phyloP scores from a whole-genome alignment of 2,329 filamentous ascomycete genomes.

The Colletotrichum eremochloae region DNA sequence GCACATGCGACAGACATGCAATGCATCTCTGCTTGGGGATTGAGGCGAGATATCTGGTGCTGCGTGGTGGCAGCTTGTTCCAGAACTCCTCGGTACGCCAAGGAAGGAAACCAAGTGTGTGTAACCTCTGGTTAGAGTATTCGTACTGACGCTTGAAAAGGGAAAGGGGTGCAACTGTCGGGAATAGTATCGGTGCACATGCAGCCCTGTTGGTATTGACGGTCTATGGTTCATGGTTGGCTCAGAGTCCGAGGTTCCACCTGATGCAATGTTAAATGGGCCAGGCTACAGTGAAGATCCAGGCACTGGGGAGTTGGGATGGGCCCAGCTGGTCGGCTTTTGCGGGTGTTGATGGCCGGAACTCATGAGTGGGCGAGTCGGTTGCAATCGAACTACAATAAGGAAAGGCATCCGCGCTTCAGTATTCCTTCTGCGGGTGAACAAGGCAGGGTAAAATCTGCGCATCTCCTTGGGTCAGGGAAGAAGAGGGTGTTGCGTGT shows the following conservation, averaged over 20 bases:
- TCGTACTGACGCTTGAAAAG: background rate
- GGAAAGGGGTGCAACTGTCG: background rate
- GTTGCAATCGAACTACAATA: background rate
- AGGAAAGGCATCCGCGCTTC: background rate
- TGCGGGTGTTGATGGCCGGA: conserved; percentile 1
- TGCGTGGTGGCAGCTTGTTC: background rate
- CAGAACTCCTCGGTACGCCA: background rate
- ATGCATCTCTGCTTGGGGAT: background rate
- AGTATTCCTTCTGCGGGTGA: background rate
- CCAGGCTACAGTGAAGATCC: conserved; percentile 7
- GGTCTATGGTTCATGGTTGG: conserved; percentile 11
- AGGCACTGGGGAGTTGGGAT: background rate
- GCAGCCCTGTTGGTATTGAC: conserved; percentile 35
- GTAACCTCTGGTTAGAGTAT: background rate
- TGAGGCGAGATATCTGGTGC: background rate
- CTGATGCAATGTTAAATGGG: background rate
- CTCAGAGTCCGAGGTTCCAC: conserved; percentile 17
- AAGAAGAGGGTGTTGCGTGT: background rate
- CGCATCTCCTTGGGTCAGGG: background rate
- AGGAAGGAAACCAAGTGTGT: background rate
- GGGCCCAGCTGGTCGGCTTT: conserved; percentile 7
- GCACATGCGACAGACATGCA: background rate
- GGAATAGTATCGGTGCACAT: conserved; percentile 11
- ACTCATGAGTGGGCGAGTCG: background rate
- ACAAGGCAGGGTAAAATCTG: background rate